Evolutionary conservation across 2,329 filamentous ascomycete species (phyloP).

Genomic region (Colletotrichum sp.): DNA sequence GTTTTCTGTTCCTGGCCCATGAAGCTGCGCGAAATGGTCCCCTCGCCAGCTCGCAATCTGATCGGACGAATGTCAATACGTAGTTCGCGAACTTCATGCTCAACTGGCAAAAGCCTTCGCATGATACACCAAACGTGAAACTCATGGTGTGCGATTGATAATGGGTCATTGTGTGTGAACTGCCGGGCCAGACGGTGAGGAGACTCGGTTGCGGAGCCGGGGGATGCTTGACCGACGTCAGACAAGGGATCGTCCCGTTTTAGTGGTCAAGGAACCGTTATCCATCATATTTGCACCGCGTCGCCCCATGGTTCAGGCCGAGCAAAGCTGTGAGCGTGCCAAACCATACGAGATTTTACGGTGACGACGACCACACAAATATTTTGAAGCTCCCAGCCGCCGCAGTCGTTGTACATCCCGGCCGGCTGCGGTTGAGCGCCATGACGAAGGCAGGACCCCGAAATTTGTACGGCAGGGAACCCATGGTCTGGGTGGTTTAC

Average conservation of each 20-base stretch:
- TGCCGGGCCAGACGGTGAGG: not conserved
- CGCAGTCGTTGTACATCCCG: not conserved
- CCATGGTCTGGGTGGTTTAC: not conserved
- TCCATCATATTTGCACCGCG: not conserved
- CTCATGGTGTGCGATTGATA: slow-evolving; percentile 1
- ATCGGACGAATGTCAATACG: not conserved
- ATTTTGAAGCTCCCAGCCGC: not conserved
- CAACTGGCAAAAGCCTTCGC: not conserved
- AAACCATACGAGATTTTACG: not conserved
- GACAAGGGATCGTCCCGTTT: not conserved
- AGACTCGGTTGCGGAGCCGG: not conserved
- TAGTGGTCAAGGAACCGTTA: not conserved
- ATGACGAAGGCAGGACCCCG: not conserved
- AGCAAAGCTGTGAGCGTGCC: not conserved
- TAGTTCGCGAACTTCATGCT: slow-evolving; percentile 2
- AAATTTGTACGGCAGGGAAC: not conserved
- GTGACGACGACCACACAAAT: not conserved
- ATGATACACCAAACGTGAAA: slow-evolving; percentile 11
- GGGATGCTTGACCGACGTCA: not conserved
- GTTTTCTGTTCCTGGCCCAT: not conserved
- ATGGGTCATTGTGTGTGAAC: not conserved
- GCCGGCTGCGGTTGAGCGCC: not conserved
- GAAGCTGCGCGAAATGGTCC: not conserved
- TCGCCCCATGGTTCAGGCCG: not conserved
- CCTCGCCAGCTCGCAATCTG: not conserved